Evolutionary conservation across 2,329 filamentous ascomycete species (phyloP), one percentile per base, ranked within the genome.

Genomic region (Cadophora sp.): DNA sequence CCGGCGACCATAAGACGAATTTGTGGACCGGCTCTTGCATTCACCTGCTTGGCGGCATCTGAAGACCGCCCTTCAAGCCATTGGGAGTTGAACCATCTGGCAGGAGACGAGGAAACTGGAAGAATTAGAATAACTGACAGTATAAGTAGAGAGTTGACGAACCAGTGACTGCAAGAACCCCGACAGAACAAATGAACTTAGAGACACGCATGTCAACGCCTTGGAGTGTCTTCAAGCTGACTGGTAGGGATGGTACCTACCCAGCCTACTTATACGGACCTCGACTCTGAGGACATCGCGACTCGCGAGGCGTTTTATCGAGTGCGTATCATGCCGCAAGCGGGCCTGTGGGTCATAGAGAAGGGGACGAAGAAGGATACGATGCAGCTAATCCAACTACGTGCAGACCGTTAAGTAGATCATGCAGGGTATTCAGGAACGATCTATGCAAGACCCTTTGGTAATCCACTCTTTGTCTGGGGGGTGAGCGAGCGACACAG

Each of bases 161-260:
- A 60, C 58, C 41, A 47, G 41, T 60, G 41, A n/a, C 41, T 16
- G 39, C 41, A 13, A 60, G 41, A 60, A 24, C 43, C 41, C 24
- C 58, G 8, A 47, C 58, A 9, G 58, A 60, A 45, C 58, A 60
- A 30, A 60, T 60, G 18, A 47, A n/a, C 58, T 13, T 36, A n/a
- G n/a, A 60, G 39, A 60, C 14, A 47, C 27, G 58, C 58, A 60
- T 60, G 41, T 60, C 41, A 48, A 45, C 41, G 30, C 22, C 18
- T 47, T 27, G n/a, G 43, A 30, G 47, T 18, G 27, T 45, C 39
- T 60, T 27, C 41, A 14, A 24, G 14, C 27, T 60, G 41, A 7
- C 16, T 14, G 3, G 3, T 36, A 30, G 27, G 24, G 39, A n/a
- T 3, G 27, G 24, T 20, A 48, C 58, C 22, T 48, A 22, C 58